These are phyloP conservation scores for Hebeloma cylindrosporum DNA, from an alignment of 768 basidiomycete genomes.

Conservation along the genomic window DNA sequence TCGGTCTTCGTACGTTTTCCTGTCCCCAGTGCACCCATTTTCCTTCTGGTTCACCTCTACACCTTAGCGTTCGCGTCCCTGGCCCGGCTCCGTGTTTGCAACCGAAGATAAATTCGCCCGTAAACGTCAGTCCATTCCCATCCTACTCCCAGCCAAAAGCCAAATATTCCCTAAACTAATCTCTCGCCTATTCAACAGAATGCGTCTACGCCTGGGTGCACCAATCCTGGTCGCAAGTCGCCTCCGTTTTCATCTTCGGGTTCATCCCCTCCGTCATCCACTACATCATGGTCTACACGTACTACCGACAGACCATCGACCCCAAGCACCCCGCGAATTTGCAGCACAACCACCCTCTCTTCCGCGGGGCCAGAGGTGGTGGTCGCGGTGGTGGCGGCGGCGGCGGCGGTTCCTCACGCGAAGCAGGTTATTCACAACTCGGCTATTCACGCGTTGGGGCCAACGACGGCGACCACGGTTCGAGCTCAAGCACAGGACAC, in stretches of 20 bases:
- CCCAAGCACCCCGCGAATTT: conserved; percentile 38
- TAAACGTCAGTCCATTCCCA: conserved; percentile 33
- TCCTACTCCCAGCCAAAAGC: neutral
- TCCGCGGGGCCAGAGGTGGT: neutral
- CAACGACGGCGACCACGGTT: conserved; percentile 7
- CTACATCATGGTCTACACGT: conserved; percentile 38
- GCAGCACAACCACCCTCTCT: conserved; percentile 3
- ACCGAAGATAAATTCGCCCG: conserved; percentile 29
- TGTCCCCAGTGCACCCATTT: too few relatives aligned
- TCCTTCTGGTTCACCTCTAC: neutral
- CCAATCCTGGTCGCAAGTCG: conserved; percentile 37
- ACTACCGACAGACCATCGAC: conserved; percentile 41
- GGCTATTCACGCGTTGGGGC: conserved; percentile 21
- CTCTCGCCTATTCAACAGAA: conserved; percentile 23
- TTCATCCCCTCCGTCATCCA: conserved; percentile 36
- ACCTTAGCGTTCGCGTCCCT: conserved; percentile 32
- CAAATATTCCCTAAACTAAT: too few relatives aligned
- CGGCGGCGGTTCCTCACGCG: conserved; percentile 5
- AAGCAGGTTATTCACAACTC: conserved; percentile 11
- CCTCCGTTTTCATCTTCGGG: conserved; percentile 38
- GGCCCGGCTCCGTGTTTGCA: conserved; percentile 29
- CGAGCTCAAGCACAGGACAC: conserved; percentile 18
- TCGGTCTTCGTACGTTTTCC: conserved; percentile 35
- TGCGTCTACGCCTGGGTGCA: conserved; percentile 40
- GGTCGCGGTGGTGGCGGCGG: conserved; percentile 4